These are phyloP conservation scores for Calocybe cyanea DNA, from an alignment of 768 basidiomycete genomes.

Conservation along the genomic window DNA sequence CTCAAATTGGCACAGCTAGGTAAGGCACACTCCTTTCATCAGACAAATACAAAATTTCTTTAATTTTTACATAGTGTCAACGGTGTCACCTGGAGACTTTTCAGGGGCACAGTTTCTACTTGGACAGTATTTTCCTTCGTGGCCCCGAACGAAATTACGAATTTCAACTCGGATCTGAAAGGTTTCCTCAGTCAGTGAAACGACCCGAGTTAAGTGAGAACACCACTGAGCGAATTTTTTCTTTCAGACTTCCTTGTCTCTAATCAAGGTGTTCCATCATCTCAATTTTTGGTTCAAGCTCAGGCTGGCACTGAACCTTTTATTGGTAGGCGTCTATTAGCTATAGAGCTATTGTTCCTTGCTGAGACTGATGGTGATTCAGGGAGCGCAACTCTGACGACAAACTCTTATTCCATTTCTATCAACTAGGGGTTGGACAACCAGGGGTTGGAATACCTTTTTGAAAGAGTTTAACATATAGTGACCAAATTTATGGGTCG, in stretches of 20 bases:
- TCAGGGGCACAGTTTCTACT: constrained; percentile 28
- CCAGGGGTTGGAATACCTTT: no score
- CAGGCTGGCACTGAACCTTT: constrained; percentile 34
- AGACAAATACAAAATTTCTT: not conserved
- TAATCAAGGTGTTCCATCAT: constrained; percentile 28
- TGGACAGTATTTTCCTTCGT: constrained; percentile 33
- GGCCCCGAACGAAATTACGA: constrained; percentile 29
- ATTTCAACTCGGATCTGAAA: constrained; percentile 31
- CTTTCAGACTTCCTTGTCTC: constrained; percentile 24
- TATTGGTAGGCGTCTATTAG: not conserved
- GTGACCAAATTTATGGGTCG: no score
- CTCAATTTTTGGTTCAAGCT: constrained; percentile 30
- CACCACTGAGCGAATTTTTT: not conserved
- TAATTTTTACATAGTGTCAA: constrained; percentile 15
- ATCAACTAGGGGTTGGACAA: constrained; percentile 28
- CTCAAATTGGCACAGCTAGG: constrained; percentile 27
- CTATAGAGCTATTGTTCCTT: not conserved
- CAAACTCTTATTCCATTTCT: constrained; percentile 26
- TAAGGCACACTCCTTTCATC: constrained; percentile 4
- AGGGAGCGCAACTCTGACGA: constrained; percentile 30
- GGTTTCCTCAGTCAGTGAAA: constrained; percentile 27
- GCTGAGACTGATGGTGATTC: not conserved
- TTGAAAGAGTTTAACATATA: no score
- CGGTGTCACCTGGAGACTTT: constrained; percentile 28
- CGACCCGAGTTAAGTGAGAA: no score